Percentiles rank a stretch among this genome's conserved stretches.
Conservation (phyloP, 768 basidiomycete species). For the Tubosaeta sp. region DNA sequence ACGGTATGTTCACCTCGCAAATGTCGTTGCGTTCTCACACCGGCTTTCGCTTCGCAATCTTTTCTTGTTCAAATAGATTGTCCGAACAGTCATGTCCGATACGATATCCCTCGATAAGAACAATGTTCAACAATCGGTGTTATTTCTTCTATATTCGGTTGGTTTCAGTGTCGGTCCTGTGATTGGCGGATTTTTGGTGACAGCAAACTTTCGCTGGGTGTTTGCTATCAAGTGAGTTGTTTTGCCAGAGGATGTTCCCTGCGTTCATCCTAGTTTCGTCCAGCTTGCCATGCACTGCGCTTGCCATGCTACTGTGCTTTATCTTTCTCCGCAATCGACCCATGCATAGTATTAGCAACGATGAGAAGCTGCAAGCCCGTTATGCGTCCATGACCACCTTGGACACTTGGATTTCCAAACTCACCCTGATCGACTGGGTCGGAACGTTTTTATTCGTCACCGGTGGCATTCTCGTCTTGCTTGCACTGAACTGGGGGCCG, state of each 20-base stretch:
- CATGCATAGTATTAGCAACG: constrained; percentile 13
- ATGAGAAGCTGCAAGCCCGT: constrained; percentile 8
- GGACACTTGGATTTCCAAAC: constrained; percentile 27
- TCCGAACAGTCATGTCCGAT: constrained; percentile 44
- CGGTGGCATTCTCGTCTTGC: constrained; percentile 43
- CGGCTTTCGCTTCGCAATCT: background rate
- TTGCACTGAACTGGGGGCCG: constrained; percentile 52
- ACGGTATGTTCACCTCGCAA: constrained; percentile 19
- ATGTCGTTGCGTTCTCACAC: background rate
- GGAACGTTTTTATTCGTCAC: constrained; percentile 41
- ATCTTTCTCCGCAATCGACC: constrained; percentile 36
- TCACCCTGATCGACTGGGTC: constrained; percentile 42
- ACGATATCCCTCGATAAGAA: constrained; percentile 39
- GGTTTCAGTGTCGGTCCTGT: constrained; percentile 44
- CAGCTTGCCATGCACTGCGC: constrained; percentile 38
- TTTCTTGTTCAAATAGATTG: constrained; percentile 22
- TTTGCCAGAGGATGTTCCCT: background rate
- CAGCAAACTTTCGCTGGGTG: constrained; percentile 47
- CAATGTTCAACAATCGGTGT: constrained; percentile 37
- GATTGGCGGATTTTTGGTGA: constrained; percentile 38
- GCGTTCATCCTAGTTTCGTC: background rate
- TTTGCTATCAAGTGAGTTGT: constrained; percentile 47
- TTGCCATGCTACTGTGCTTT: constrained; percentile 38
- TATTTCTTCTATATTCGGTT: constrained; percentile 42
- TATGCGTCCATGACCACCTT: background rate